Base-by-base conservation (phyloP, 2,329 filamentous ascomycete genomes). In the Fusarium sp. region DNA sequence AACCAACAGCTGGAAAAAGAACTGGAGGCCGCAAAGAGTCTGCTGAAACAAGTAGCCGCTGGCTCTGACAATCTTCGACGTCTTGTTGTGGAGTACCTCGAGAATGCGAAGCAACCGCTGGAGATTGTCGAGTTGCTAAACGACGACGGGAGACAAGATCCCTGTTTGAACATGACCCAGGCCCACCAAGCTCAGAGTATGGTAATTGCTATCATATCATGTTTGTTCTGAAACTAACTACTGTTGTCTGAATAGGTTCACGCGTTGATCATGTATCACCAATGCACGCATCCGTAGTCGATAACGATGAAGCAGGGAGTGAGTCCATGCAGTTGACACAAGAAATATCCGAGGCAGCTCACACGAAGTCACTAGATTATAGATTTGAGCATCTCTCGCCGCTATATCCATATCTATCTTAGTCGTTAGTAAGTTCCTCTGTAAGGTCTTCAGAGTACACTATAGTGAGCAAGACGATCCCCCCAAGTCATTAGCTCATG, bases 351-450 rank as follows among this genome's bases (percentile, higher is more conserved):
- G 17, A 4, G 9, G 13, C 3, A 13, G 23, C 2, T 2, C 25
- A 9, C n/a, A 21, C 14, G 4, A 13, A 14, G 9, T 10, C 49
- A 2, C 6, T 8, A 1, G 9, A 33, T 5, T 7, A 4, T 4
- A 23, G 19, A 1, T 27, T 27, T 4, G 35, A 14, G 6, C 13
- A 41, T 19, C 6, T 14, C 13, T 9, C 11, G 3, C 17, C 9
- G n/a, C 2, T 25, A 2, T 10, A 21, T n/a, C 6, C 19, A 23
- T 4, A 44, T 11, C 1, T 29, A 1, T 14, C n/a, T 1, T 4
- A 21, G 0, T 6, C 35, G 0, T 4, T 15, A 6, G 8, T 5
- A 4, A 9, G 8, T 13, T 8, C 4, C 6, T 1, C 8, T 1
- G 11, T 3, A 2, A 14, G n/a, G 0, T 5, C 7, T 2, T 10